phyloP scores from a whole-genome alignment of 1,284 basidiomycete species.

The Naganishia sp. region DNA sequence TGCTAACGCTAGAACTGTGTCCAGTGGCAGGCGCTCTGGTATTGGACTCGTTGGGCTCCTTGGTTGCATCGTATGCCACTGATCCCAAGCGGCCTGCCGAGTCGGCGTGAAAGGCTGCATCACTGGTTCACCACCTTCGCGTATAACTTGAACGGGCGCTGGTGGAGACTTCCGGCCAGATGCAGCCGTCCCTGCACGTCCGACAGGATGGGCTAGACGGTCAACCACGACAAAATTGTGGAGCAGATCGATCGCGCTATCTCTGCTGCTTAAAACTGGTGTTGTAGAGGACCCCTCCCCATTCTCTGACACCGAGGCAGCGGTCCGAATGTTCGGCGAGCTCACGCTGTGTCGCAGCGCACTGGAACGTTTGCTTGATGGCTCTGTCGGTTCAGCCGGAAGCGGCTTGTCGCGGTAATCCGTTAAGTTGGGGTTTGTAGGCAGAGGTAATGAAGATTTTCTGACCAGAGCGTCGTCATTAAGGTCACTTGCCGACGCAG shows the following conservation, averaged over 20 bases:
- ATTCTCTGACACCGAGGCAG: neutral
- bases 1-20: constrained; percentile 26
- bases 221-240: neutral
- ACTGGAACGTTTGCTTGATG: neutral
- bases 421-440: neutral
- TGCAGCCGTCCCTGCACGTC: neutral
- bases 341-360: constrained; percentile 17
- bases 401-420: constrained; percentile 13
- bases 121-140: neutral
- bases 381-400: constrained; percentile 3
- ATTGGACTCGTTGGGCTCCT: constrained; percentile 14
- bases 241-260: constrained; percentile 16
- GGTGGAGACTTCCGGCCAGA: neutral
- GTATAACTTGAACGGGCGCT: neutral
- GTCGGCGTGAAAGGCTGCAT: constrained; percentile 4
- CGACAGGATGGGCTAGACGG: constrained; percentile 6
- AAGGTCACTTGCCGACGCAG: neutral
- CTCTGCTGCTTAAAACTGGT: neutral
- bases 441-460: constrained; percentile 2
- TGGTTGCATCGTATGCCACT: constrained; percentile 18
- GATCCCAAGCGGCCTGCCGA: constrained; percentile 26
- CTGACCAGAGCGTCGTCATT: neutral
- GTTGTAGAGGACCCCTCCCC: neutral
- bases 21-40: constrained; percentile 28
- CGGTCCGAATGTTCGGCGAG: constrained; percentile 13